These are phyloP conservation scores for Melampsora abietis-canadensis DNA, from an alignment of 1,284 basidiomycete genomes.

Conservation along the genomic window DNA sequence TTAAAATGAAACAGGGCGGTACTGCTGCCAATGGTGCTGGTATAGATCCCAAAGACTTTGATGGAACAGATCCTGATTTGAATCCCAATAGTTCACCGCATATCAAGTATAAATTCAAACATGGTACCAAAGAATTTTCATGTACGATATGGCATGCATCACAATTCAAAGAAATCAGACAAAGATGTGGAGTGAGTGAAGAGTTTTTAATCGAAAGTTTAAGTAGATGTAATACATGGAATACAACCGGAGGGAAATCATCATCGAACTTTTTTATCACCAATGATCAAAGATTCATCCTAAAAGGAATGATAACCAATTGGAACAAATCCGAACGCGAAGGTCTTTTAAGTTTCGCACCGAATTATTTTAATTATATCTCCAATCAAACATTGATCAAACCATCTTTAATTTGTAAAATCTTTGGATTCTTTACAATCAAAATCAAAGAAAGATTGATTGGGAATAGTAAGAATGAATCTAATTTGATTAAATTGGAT, in stretches of 20 bases:
- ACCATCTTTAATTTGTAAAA: constrained; percentile 6
- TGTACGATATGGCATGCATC: constrained; percentile 5
- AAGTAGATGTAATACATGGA: constrained; percentile 4
- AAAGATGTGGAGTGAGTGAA: constrained; percentile 1
- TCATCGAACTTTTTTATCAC: not conserved
- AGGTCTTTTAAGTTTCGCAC: not conserved
- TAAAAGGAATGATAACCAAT: not conserved
- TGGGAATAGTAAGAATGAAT: not conserved
- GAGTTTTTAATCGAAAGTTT: constrained; percentile 1
- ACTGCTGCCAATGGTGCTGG: not conserved
- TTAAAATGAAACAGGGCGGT: not conserved
- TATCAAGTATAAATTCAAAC: constrained; percentile 1
- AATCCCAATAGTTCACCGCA: not conserved
- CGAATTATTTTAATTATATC: not conserved
- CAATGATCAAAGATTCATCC: not conserved
- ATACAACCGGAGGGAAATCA: not conserved
- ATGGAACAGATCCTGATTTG: not conserved
- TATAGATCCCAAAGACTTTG: not conserved
- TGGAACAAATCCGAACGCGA: constrained; percentile 2
- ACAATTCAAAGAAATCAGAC: not conserved
- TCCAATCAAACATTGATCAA: not conserved
- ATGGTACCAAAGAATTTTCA: constrained; percentile 3
- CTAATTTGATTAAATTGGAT: constrained; percentile 1
- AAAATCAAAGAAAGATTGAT: not conserved
- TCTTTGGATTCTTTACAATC: constrained; percentile 7